A percentile compares a stretch with the other conserved stretches of the same genome.
These are phyloP conservation scores for Aspergillus nidulans DNA, from an alignment of 495 filamentous ascomycete species.

Conservation along the genomic window DNA sequence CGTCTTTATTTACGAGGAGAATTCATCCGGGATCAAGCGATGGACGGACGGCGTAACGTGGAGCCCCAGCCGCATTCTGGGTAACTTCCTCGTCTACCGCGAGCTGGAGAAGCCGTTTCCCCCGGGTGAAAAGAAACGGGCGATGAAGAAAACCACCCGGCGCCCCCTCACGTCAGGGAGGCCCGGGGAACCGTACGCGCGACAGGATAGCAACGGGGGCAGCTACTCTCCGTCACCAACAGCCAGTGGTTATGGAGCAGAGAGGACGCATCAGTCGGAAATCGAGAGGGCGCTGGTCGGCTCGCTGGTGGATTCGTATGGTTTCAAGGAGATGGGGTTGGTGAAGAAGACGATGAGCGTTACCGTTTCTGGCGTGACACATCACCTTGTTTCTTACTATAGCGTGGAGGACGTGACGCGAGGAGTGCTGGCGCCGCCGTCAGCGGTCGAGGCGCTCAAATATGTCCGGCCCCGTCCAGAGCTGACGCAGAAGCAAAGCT, in stretches of 20 bases:
- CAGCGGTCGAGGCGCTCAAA: constrained; percentile 50
- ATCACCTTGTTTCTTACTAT: constrained; percentile 90
- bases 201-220: constrained; percentile 43
- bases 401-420: constrained; percentile 68
- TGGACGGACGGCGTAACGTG: constrained; percentile 91
- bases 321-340: constrained; percentile 77
- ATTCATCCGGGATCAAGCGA: constrained; percentile 82
- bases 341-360: constrained; percentile 93
- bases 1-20: constrained; percentile 87
- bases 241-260: constrained; percentile 29
- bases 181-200: constrained; percentile 51
- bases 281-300: constrained; percentile 69
- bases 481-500: constrained; percentile 63
- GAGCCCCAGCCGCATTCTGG: constrained; percentile 85
- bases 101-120: constrained; percentile 78
- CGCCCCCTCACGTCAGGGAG: constrained; percentile 34
- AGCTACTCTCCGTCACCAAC: constrained; percentile 42
- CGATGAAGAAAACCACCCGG: constrained; percentile 64
- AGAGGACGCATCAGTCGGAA: constrained; percentile 44
- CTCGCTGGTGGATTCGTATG: constrained; percentile 80
- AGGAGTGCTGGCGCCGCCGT: constrained; percentile 55
- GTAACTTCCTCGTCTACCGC: constrained; percentile 86
- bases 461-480: constrained; percentile 54
- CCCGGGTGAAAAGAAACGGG: constrained; percentile 84
- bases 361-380: constrained; percentile 59